Conservation (phyloP, 139 green algal genomes). For the Chloropicon primus region DNA sequence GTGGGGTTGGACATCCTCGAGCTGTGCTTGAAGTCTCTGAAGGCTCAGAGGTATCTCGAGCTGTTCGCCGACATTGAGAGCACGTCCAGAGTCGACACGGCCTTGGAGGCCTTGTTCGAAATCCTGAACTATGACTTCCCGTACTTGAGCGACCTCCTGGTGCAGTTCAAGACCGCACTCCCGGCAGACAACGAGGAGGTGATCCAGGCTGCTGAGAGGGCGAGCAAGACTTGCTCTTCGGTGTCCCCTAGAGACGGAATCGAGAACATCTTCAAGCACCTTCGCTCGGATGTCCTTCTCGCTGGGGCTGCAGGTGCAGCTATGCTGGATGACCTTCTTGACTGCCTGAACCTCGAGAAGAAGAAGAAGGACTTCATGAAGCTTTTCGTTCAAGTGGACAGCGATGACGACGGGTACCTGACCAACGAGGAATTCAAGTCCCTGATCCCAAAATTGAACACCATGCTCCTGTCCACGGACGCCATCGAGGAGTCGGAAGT, state of each 20-base stretch:
- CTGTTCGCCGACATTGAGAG: neutral
- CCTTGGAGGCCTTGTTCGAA: neutral
- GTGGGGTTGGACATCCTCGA: neutral
- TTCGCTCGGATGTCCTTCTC: neutral
- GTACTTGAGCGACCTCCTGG: neutral
- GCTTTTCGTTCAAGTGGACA: neutral
- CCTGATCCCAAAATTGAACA: neutral
- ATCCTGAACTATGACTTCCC: neutral
- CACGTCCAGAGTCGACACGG: neutral
- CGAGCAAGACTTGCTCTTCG: neutral
- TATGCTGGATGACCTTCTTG: neutral
- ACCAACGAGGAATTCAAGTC: neutral
- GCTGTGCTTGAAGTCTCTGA: neutral
- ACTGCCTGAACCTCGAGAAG: neutral
- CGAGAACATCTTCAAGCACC: neutral
- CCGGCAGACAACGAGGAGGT: neutral
- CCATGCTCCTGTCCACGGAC: neutral
- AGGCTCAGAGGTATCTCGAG: neutral
- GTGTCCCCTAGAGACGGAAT: neutral
- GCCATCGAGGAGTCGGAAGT: neutral
- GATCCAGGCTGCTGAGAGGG: neutral
- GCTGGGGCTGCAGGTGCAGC: too few species aligned
- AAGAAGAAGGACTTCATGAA: neutral
- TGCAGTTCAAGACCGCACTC: neutral
- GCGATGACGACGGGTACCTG: neutral